phyloP scores from a whole-genome alignment of 192 early-diverging fungal genomes.

The Gryganskiella cystojenkinii region DNA sequence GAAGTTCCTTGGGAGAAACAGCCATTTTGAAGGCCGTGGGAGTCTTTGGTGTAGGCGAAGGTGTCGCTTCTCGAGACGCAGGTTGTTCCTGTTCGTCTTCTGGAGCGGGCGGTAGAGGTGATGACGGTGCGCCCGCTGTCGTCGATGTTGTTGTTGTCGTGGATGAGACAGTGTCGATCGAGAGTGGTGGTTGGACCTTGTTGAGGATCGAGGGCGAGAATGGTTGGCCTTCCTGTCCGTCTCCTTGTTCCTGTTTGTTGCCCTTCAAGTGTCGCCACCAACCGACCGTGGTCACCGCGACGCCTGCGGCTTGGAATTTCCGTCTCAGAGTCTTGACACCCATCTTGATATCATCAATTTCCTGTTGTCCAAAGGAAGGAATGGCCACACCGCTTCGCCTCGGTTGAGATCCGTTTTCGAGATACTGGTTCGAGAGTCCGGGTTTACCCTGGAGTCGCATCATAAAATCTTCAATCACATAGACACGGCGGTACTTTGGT shows the following conservation, averaged over 20 bases:
- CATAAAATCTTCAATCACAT: constrained; percentile 31
- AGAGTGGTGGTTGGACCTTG: too few relatives aligned
- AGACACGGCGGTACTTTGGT: constrained; percentile 25
- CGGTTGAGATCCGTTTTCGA: constrained; percentile 25
- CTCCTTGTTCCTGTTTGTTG: not conserved
- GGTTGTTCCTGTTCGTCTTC: not conserved
- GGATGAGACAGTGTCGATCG: not conserved
- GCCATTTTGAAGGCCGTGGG: not conserved
- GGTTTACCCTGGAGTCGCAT: constrained; percentile 49
- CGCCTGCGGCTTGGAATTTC: constrained; percentile 45
- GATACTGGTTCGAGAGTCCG: constrained; percentile 22
- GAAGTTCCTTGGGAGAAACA: constrained; percentile 14
- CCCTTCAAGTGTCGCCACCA: constrained; percentile 53
- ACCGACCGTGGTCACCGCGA: constrained; percentile 33
- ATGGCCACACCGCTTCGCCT: constrained; percentile 1
- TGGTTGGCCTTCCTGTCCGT: not conserved
- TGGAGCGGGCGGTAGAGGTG: constrained; percentile 3
- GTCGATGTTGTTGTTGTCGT: not conserved
- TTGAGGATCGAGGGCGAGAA: not conserved
- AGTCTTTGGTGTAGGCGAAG: not conserved
- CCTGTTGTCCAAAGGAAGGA: constrained; percentile 2
- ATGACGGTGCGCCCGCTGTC: constrained; percentile 10
- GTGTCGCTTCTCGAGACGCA: too few relatives aligned
- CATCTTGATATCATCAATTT: constrained; percentile 50
- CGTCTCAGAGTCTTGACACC: constrained; percentile 48